Base-by-base conservation (phyloP, 1,139 yeast genomes). In the Candida glucosophila region DNA sequence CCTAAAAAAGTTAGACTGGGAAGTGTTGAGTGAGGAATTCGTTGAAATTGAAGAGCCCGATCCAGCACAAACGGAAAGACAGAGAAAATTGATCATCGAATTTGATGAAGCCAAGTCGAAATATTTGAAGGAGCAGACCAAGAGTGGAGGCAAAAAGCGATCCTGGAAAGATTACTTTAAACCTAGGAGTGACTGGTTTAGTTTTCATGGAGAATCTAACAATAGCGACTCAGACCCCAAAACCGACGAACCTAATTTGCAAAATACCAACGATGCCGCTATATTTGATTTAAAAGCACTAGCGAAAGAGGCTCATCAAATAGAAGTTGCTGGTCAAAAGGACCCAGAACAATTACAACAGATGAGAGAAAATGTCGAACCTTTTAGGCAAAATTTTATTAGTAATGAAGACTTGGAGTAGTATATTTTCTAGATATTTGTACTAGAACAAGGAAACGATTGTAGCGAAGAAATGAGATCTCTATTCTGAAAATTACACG, bases 31-130 rank as follows among this genome's bases (percentile, higher is more conserved):
- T 37, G 98, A 90, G 36, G 95, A 88, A 47, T 90, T 92, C 49
- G 78, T 82, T 10, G 99, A 92, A 52, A 88, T 92, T 37, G 97
- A 88, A 45, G 96, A 90, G 43, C 94, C 96, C 0, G 95, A 90
- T 49, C 86, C 94, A 3, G 95, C 83, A 39, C 77, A 79, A 44
- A 71, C 76, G 12, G 86, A 85, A 39, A 74, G 80, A 37, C 92
- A 86, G 43, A 64, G 95, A 33, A 77, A 83, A 44, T 61, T 90
- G 39, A 67, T 90, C 12, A 63, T 67, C 31, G 97, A 90, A 44
- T 81, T 86, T 40, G 95, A 85, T 36, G 86, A 79, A 39, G 94
- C 94, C 1, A 68, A 83, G 31, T 77, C 76, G 30, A 73, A 70
- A n/a, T n/a, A n/a, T n/a, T n/a, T n/a, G n/a, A n/a, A 60, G 20